Percentiles rank a stretch among this genome's conserved stretches.
These are phyloP conservation scores for Cryptococcus neoformans DNA, from an alignment of 1,284 basidiomycete species.

Conservation along the genomic window DNA sequence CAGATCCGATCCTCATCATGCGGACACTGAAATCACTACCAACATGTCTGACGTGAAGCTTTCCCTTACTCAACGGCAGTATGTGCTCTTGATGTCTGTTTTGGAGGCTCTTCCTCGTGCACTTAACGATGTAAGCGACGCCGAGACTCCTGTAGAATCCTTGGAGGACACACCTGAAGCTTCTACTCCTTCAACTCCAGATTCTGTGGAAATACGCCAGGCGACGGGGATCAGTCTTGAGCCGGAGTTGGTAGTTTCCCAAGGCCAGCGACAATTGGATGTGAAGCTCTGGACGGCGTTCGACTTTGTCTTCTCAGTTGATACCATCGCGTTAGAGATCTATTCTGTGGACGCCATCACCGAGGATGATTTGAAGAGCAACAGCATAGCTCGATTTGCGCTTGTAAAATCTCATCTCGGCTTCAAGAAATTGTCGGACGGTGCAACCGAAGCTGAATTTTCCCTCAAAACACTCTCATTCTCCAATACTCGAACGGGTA, in stretches of 20 bases:
- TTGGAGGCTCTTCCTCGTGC: slow-evolving; percentile 73
- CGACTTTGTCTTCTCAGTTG: slow-evolving; percentile 73
- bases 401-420: slow-evolving; percentile 76
- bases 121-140: slow-evolving; percentile 46
- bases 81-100: slow-evolving; percentile 69
- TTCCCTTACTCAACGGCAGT: slow-evolving; percentile 88
- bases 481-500: slow-evolving; percentile 78
- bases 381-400: slow-evolving; percentile 83
- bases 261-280: slow-evolving; percentile 4
- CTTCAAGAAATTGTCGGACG: slow-evolving; percentile 79
- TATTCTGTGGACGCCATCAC: slow-evolving; percentile 68
- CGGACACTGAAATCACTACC: slow-evolving; percentile 60
- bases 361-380: slow-evolving; percentile 63
- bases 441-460: slow-evolving; percentile 80
- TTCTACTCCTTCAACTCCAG: slow-evolving; percentile 17
- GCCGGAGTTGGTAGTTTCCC: slow-evolving; percentile 52
- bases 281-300: slow-evolving; percentile 60
- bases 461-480: slow-evolving; percentile 87
- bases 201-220: slow-evolving; percentile 9
- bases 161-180: slow-evolving; percentile 18
- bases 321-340: slow-evolving; percentile 83
- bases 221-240: slow-evolving; percentile 48
- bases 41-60: slow-evolving; percentile 88
- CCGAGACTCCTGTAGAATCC: slow-evolving; percentile 26
- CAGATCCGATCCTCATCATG: slow-evolving; percentile 54